phyloP scores from a whole-genome alignment of 192 early-diverging fungal genomes.

The Glomus cerebriforme region DNA sequence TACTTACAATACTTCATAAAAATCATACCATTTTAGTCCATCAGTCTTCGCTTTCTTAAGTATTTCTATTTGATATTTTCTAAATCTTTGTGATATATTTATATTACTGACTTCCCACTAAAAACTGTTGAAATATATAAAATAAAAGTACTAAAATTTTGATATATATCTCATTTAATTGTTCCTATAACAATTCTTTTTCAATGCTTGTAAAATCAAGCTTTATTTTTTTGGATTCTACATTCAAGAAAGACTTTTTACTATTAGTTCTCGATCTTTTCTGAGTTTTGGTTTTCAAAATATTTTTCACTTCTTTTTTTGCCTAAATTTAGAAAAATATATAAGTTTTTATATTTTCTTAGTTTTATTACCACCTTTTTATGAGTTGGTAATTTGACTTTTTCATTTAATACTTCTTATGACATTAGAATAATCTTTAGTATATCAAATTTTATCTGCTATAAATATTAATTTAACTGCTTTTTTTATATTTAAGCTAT shows the following conservation, averaged over 20 bases:
- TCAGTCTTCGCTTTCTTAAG: slow-evolving; percentile 29
- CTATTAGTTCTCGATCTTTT: slow-evolving; percentile 10
- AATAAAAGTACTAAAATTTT: slow-evolving; percentile 27
- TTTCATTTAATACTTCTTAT: too few relatives aligned
- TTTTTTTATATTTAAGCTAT: too few relatives aligned
- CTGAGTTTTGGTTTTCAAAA: slow-evolving; percentile 4
- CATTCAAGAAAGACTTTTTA: slow-evolving; percentile 26
- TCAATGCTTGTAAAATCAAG: slow-evolving; percentile 26
- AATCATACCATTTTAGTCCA: slow-evolving; percentile 7
- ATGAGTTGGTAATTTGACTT: too few relatives aligned
- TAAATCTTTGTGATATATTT: slow-evolving; percentile 30
- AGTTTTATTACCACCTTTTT: too few relatives aligned
- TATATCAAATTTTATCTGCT: too few relatives aligned
- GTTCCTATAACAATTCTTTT: slow-evolving; percentile 11
- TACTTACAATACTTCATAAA: slow-evolving; percentile 32
- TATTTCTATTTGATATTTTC: slow-evolving; percentile 28
- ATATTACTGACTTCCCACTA: slow-evolving; percentile 20
- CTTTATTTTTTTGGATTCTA: slow-evolving; percentile 21
- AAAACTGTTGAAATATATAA: slow-evolving; percentile 21
- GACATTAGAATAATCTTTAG: too few relatives aligned
- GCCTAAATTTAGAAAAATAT: too few relatives aligned
- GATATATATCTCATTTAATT: slow-evolving; percentile 26
- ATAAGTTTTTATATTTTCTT: too few relatives aligned
- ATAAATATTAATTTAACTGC: too few relatives aligned
- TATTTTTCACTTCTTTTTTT: neutral